Conservation (phyloP, 108 stramenopile genomes). For the Nitzschia palea region DNA sequence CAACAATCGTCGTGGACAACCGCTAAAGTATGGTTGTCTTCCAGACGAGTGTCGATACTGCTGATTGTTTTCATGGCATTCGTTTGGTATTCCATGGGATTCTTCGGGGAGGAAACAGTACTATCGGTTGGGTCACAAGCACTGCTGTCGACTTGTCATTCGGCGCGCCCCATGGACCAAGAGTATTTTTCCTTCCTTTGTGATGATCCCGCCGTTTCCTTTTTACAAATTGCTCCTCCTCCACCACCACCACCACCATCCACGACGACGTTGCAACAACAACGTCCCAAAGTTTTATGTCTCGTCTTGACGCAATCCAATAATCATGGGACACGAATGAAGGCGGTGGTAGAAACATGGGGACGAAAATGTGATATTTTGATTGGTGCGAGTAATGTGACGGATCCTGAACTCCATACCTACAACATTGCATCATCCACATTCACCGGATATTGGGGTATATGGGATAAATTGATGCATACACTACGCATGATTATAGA, state of each 20-base stretch:
- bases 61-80: no score
- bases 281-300: background rate
- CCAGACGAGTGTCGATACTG: no score
- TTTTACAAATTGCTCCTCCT: background rate
- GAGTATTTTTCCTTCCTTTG: background rate
- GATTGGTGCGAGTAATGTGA: background rate
- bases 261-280: background rate
- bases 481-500: background rate
- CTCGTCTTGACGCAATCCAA: slow-evolving; percentile 13
- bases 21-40: no score
- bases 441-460: background rate
- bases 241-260: background rate
- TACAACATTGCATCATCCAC: background rate
- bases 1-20: no score
- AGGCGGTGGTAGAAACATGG: slow-evolving; percentile 19
- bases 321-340: slow-evolving; percentile 8
- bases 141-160: no score
- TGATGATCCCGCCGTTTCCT: slow-evolving; percentile 2
- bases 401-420: background rate
- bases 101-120: no score
- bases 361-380: slow-evolving; percentile 14
- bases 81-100: no score
- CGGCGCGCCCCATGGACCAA: no score
- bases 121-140: no score
- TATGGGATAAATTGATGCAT: slow-evolving; percentile 12